Conservation (phyloP, 2,329 filamentous ascomycete genomes). For the Colletotrichum trifolii region DNA sequence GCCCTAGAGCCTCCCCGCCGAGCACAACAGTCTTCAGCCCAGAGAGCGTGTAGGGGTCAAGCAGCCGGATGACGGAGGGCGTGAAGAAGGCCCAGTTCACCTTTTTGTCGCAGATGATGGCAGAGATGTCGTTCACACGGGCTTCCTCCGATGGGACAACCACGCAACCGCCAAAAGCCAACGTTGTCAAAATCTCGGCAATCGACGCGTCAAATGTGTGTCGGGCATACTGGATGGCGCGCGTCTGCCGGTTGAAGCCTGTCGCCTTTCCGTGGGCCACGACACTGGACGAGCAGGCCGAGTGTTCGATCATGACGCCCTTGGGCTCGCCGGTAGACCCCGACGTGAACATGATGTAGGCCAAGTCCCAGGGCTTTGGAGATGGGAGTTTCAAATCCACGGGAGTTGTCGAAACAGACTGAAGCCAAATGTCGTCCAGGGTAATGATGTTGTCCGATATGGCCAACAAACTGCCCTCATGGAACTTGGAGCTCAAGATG, state of each 20-base stretch:
- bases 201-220: slow-evolving; percentile 32
- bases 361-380: slow-evolving; percentile 19
- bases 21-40: slow-evolving; percentile 50
- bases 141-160: slow-evolving; percentile 66
- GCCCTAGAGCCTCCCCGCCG: slow-evolving; percentile 41
- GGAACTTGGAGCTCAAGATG: slow-evolving; percentile 15
- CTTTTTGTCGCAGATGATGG: slow-evolving; percentile 59
- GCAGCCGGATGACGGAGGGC: slow-evolving; percentile 62
- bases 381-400: not conserved
- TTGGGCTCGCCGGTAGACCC: slow-evolving; percentile 40
- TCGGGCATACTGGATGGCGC: slow-evolving; percentile 21
- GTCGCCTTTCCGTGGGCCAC: slow-evolving; percentile 18
- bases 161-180: slow-evolving; percentile 68
- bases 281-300: slow-evolving; percentile 20
- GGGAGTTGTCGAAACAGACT: not conserved
- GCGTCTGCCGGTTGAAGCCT: slow-evolving; percentile 10
- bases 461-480: not conserved
- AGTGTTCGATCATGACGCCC: slow-evolving; percentile 37
- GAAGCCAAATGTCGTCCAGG: slow-evolving; percentile 32
- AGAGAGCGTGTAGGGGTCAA: slow-evolving; percentile 49
- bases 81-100: slow-evolving; percentile 67
- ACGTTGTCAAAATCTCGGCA: slow-evolving; percentile 61
- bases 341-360: slow-evolving; percentile 37
- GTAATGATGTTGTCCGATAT: slow-evolving; percentile 8
- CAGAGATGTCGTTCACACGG: slow-evolving; percentile 60